Conservation (phyloP, 306 rosid species). For the Castanea crenata region DNA sequence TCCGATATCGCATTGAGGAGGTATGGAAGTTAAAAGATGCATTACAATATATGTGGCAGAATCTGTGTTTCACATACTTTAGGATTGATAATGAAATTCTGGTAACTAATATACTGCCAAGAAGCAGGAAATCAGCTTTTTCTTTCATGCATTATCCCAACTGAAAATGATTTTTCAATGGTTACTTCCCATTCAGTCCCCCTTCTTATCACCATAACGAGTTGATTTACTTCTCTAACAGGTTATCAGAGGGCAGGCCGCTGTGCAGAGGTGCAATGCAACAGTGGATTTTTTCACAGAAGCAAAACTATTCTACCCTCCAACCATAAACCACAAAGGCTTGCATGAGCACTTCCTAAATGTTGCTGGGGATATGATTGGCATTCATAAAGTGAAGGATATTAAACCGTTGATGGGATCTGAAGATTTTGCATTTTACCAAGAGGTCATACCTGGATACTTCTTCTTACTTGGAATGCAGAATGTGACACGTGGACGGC, state of each 20-base stretch:
- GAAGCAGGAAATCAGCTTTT: background rate
- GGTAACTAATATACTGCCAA: background rate
- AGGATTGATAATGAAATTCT: background rate
- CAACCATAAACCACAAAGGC: constrained; percentile 51
- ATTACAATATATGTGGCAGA: background rate
- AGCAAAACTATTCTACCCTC: constrained; percentile 44
- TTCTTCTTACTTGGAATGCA: constrained; percentile 69
- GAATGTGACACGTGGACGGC: constrained; percentile 29
- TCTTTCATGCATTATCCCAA: background rate
- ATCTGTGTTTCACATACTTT: background rate
- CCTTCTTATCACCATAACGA: background rate
- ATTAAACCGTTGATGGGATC: constrained; percentile 56
- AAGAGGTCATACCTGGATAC: constrained; percentile 76
- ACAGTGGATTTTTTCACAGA: constrained; percentile 50
- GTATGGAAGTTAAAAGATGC: constrained; percentile 28
- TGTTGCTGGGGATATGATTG: constrained; percentile 62
- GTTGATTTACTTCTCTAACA: constrained; percentile 26
- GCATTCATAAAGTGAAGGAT: constrained; percentile 46
- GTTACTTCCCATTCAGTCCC: background rate
- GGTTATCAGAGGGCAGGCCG: constrained; percentile 81
- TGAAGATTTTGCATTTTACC: constrained; percentile 84
- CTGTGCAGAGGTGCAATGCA: constrained; percentile 87
- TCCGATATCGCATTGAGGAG: constrained; percentile 61
- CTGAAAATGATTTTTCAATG: background rate
- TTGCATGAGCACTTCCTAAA: constrained; percentile 55